phyloP scores from a whole-genome alignment of 2,329 filamentous ascomycete genomes.

The Fusarium guadeloupense region DNA sequence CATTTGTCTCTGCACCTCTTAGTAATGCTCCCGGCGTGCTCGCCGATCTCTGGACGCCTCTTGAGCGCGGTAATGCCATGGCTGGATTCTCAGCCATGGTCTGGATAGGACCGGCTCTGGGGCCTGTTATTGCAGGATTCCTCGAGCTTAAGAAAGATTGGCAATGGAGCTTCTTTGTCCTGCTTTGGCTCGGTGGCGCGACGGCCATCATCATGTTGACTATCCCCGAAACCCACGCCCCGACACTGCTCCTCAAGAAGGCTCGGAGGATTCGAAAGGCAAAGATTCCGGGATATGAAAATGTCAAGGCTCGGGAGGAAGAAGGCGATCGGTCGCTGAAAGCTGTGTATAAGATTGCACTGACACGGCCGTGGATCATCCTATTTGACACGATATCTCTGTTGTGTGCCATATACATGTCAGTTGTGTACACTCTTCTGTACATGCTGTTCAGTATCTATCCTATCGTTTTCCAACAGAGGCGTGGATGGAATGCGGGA shows the following conservation, averaged over 20 bases:
- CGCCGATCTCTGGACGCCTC: slow-evolving; percentile 79
- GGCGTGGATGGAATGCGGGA: slow-evolving; percentile 39
- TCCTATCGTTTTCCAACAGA: slow-evolving; percentile 70
- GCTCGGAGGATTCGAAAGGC: slow-evolving; percentile 29
- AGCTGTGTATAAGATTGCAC: slow-evolving; percentile 72
- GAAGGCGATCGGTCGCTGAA: slow-evolving; percentile 12
- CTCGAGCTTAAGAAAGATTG: slow-evolving; percentile 73
- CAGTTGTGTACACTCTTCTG: slow-evolving; percentile 74
- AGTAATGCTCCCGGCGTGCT: slow-evolving; percentile 82
- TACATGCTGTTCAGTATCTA: slow-evolving; percentile 78
- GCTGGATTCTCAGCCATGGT: slow-evolving; percentile 81
- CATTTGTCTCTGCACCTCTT: slow-evolving; percentile 83
- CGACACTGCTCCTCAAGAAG: slow-evolving; percentile 67
- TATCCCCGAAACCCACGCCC: slow-evolving; percentile 85
- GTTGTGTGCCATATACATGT: slow-evolving; percentile 83
- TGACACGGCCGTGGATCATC: slow-evolving; percentile 72
- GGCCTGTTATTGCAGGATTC: slow-evolving; percentile 70
- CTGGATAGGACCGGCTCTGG: slow-evolving; percentile 72
- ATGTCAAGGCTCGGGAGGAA: slow-evolving; percentile 23
- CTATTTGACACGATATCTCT: slow-evolving; percentile 86
- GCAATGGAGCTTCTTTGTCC: slow-evolving; percentile 53
- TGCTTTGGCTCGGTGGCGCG: slow-evolving; percentile 78
- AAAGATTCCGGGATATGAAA: slow-evolving; percentile 25
- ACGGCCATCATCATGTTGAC: slow-evolving; percentile 82
- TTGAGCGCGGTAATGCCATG: slow-evolving; percentile 84